These are phyloP conservation scores for Eimeria falciformis DNA, from an alignment of 169 alveolate species.

Conservation along the genomic window DNA sequence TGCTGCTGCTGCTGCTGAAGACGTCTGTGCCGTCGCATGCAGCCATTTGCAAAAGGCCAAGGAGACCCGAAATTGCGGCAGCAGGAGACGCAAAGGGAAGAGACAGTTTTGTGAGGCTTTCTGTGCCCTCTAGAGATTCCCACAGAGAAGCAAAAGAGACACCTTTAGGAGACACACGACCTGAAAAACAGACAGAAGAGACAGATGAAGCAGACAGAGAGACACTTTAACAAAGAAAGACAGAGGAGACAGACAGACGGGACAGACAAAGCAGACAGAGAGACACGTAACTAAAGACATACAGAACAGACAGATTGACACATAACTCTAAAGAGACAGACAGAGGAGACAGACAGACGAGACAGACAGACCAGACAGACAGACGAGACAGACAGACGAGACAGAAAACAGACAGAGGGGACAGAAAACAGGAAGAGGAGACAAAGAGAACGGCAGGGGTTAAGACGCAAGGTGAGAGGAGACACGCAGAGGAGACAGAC, in stretches of 20 bases:
- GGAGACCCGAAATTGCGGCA: constrained; percentile 57
- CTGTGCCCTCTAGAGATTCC: constrained; percentile 69
- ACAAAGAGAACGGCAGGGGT: background rate
- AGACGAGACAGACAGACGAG: background rate
- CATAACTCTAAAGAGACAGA: background rate
- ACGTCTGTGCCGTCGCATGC: constrained; percentile 74
- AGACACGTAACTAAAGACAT: background rate
- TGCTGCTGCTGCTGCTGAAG: constrained; percentile 27
- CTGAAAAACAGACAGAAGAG: background rate
- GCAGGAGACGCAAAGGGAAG: constrained; percentile 59
- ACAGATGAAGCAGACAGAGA: background rate
- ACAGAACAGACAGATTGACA: background rate
- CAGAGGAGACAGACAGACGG: background rate
- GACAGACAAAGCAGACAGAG: background rate
- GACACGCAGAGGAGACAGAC: background rate
- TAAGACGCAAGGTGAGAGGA: background rate
- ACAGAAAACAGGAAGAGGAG: background rate
- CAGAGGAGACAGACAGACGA: background rate
- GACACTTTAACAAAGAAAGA: background rate
- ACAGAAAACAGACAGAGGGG: background rate
- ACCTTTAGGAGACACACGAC: background rate
- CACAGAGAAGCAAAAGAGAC: constrained; percentile 69
- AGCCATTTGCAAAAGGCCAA: constrained; percentile 44
- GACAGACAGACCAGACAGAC: background rate
- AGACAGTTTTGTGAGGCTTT: constrained; percentile 62